phyloP scores from a whole-genome alignment of 176 grass and related monocot species.

The Eragrostis nindensis region DNA sequence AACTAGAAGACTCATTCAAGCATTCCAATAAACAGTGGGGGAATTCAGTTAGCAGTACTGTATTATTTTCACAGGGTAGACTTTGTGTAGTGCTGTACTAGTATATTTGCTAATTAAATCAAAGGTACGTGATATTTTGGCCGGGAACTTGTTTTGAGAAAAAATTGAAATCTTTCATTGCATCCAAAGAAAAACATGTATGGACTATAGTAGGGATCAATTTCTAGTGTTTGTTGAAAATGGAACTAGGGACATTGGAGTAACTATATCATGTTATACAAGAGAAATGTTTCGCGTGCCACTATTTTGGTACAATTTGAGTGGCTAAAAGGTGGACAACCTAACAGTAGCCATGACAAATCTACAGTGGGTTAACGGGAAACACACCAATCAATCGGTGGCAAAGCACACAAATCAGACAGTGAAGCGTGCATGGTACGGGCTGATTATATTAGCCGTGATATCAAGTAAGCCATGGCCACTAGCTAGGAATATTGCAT shows the following conservation, averaged over 20 bases:
- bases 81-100: not conserved
- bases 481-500: not conserved
- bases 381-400: not conserved
- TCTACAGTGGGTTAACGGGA: not conserved
- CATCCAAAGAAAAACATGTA: no score
- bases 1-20: conserved; percentile 9
- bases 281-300: no score
- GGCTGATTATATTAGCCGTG: not conserved
- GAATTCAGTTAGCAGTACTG: not conserved
- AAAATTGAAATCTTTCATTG: no score
- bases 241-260: no score
- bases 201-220: no score
- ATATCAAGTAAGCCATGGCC: not conserved
- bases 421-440: not conserved
- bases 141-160: not conserved
- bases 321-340: no score
- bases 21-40: not conserved
- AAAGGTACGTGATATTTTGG: not conserved
- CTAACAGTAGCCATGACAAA: no score
- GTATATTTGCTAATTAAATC: not conserved
- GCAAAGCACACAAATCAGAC: not conserved
- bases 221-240: no score
- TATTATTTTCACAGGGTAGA: not conserved
- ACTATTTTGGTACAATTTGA: no score
- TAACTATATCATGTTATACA: no score